phyloP scores from a whole-genome alignment of 257 asterid species.

The Coffea canephora region DNA sequence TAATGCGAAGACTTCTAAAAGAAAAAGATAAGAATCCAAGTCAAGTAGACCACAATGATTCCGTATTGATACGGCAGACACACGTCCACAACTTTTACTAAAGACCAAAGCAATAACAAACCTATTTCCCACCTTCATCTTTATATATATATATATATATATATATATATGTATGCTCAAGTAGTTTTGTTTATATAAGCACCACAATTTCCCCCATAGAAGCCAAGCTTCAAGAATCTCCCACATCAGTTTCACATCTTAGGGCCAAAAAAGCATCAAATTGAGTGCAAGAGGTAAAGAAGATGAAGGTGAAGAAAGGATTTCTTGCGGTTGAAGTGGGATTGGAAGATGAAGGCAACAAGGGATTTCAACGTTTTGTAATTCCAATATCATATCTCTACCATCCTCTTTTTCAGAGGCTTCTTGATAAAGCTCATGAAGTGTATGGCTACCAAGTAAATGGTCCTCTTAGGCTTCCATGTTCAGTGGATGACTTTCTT shows the following conservation, averaged over 20 bases:
- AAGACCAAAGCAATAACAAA: background rate
- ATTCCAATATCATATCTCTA: conserved; percentile 12
- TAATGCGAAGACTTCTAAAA: background rate
- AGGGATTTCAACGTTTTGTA: background rate
- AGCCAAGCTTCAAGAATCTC: background rate
- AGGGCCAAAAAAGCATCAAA: too few species aligned
- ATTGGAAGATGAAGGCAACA: conserved; percentile 1
- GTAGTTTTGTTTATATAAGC: too few species aligned
- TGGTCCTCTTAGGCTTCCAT: conserved; percentile 17
- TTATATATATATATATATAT: background rate
- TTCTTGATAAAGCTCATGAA: conserved; percentile 18
- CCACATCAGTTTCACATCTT: background rate
- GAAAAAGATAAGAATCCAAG: background rate
- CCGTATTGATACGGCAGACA: conserved; percentile 11
- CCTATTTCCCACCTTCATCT: background rate
- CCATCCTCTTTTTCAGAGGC: conserved; percentile 13
- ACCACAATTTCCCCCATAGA: background rate
- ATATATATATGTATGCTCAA: background rate
- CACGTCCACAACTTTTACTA: background rate
- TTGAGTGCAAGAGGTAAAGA: conserved; percentile 3
- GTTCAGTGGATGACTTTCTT: conserved; percentile 13
- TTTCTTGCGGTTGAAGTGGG: conserved; percentile 14
- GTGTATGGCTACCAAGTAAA: conserved; percentile 8
- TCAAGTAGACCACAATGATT: background rate
- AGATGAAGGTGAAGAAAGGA: conserved; percentile 14